Conservation (phyloP, 495 filamentous ascomycete genomes). For the Durotheca rogersii region DNA sequence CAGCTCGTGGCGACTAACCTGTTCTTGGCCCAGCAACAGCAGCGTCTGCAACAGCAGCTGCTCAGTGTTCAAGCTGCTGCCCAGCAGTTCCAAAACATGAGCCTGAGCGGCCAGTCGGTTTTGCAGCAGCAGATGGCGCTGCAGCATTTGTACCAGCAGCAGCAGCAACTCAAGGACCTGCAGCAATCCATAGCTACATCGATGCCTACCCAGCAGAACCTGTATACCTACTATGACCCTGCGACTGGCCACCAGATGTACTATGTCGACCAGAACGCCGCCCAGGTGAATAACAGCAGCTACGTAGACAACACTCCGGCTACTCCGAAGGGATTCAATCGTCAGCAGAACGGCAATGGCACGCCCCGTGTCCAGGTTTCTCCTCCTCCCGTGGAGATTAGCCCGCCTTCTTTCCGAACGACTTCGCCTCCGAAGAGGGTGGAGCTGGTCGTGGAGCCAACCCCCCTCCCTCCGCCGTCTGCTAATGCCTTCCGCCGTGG, state of each 20-base stretch:
- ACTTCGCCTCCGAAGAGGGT: constrained; percentile 69
- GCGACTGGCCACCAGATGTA: constrained; percentile 78
- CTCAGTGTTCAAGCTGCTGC: constrained; percentile 58
- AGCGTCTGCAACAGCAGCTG: constrained; percentile 68
- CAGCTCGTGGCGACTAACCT: constrained; percentile 82
- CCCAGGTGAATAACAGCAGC: constrained; percentile 43
- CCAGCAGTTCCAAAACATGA: constrained; percentile 78
- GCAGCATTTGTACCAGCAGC: constrained; percentile 54
- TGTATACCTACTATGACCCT: constrained; percentile 82
- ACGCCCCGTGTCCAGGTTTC: constrained; percentile 73
- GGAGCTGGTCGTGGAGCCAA: constrained; percentile 62
- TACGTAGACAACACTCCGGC: constrained; percentile 31
- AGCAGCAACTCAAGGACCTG: constrained; percentile 72
- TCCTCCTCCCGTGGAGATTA: constrained; percentile 62
- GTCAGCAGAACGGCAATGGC: constrained; percentile 43
- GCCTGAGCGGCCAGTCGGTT: constrained; percentile 50
- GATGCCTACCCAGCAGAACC: constrained; percentile 47
- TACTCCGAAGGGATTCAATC: constrained; percentile 36
- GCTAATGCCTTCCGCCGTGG: constrained; percentile 85
- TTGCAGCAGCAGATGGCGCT: constrained; percentile 44
- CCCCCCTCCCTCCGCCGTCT: constrained; percentile 75
- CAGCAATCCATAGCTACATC: constrained; percentile 63
- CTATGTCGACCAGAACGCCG: constrained; percentile 49
- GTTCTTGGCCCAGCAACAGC: constrained; percentile 84
- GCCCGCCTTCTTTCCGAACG: constrained; percentile 54